Base-by-base conservation (phyloP, 2,329 filamentous ascomycete genomes). In the Penicillium sp. region DNA sequence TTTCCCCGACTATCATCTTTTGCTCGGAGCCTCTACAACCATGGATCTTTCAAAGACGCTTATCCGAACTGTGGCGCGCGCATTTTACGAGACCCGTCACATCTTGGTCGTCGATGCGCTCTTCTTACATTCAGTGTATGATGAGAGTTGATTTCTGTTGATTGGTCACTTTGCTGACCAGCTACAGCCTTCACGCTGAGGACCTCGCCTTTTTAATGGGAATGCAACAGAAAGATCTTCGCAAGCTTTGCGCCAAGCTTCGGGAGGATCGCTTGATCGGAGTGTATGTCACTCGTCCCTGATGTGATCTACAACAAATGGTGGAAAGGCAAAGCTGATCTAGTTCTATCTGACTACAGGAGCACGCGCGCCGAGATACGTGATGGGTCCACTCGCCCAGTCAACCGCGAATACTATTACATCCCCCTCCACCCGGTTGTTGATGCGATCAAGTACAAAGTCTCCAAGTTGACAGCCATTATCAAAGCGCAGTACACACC, bases 341-440 rank as follows among this genome's bases (percentile, higher is more conserved):
- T 37, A 40, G 15, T 40, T 51, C 41, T 33, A 32, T 46, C 21
- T 9, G 31, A 19, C 24, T 58, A 52, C 63, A 87, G 79, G 61
- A 83, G 84, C 67, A 82, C 83, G 29, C 83, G 88, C 53, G 80
- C 83, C 43, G 89, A 95, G 66, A 74, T 86, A 48, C 83, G 84
- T 57, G 86, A 90, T 64, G 88, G 87, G 45, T 87, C 89, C 52
- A 84, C 86, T 51, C 84, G 89, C 45, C 85, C 88, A 5, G 84
- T 86, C 58, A 89, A 85, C 65, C 82, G 88, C 61, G 95, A 91
- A 55, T 98, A 95, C 77, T 98, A 95, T 74, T 98, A 88, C 71
- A 91, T 98, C 66, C 90, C 96, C 67, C 94, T 94, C 64, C 88
- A 93, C 52, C 86, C 88, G 51, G 88, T 91, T 32, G 88, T 98